Evolutionary conservation across 495 filamentous ascomycete species (phyloP).

Genomic region (Stereocaulon alpinum): DNA sequence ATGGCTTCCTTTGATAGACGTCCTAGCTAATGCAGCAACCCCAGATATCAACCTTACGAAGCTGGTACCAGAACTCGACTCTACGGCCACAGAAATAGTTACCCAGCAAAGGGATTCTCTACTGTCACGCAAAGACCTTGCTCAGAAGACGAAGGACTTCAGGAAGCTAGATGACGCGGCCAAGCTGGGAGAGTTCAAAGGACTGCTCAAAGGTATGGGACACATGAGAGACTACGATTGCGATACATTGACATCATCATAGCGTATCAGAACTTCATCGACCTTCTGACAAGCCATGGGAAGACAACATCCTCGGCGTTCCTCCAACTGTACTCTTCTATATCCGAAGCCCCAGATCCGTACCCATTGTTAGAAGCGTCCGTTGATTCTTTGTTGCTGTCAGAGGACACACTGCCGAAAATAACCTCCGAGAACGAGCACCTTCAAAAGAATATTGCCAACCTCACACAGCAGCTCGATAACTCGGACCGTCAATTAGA

Average conservation of each 20-base stretch:
- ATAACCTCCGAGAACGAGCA: constrained; percentile 78
- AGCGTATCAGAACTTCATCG: constrained; percentile 97
- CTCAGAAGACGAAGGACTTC: constrained; percentile 98
- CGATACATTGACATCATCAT: constrained; percentile 17
- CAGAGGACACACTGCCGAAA: constrained; percentile 83
- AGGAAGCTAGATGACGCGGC: constrained; percentile 84
- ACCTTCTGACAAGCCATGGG: constrained; percentile 86
- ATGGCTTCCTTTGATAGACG: constrained; percentile 3
- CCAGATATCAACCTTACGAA: constrained; percentile 80
- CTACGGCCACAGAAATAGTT: constrained; percentile 86
- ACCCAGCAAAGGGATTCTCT: constrained; percentile 83
- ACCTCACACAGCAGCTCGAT: constrained; percentile 86
- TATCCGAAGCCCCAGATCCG: constrained; percentile 93
- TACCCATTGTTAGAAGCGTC: constrained; percentile 95
- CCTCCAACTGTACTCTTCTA: constrained; percentile 78
- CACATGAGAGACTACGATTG: neutral
- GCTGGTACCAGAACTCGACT: constrained; percentile 79
- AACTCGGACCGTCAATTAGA: constrained; percentile 67
- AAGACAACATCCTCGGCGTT: constrained; percentile 88
- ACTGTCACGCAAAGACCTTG: constrained; percentile 89
- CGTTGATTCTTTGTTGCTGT: constrained; percentile 80
- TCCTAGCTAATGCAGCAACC: constrained; percentile 24
- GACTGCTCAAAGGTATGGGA: constrained; percentile 65
- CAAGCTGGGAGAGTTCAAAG: constrained; percentile 81
- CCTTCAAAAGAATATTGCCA: constrained; percentile 64